Conservation (phyloP, 108 stramenopile genomes). For the Conticribra guillardii region DNA sequence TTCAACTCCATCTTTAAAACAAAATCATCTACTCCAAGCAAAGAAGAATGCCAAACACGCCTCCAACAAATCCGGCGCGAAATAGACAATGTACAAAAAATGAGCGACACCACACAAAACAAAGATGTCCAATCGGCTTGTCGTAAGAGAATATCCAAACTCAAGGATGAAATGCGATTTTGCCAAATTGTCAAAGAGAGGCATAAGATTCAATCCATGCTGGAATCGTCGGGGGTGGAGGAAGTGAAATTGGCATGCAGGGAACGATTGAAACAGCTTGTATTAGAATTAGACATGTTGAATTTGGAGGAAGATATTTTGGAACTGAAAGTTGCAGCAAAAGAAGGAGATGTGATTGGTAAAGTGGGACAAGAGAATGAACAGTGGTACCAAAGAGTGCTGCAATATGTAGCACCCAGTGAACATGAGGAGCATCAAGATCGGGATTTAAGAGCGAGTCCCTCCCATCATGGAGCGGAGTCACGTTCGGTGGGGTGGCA, state of each 20-base stretch:
- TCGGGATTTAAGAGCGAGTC: too few relatives aligned
- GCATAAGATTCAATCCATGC: slow-evolving; percentile 35
- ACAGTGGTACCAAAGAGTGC: slow-evolving; percentile 34
- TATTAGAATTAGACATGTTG: slow-evolving; percentile 28
- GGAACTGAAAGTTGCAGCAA: background rate
- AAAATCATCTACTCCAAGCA: slow-evolving; percentile 22
- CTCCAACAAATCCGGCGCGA: slow-evolving; percentile 31
- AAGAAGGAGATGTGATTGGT: background rate
- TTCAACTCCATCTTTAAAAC: slow-evolving; percentile 20
- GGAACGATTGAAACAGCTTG: slow-evolving; percentile 35
- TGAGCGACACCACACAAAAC: slow-evolving; percentile 24
- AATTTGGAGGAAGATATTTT: slow-evolving; percentile 12
- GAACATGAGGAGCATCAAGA: too few relatives aligned
- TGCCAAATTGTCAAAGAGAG: slow-evolving; percentile 45
- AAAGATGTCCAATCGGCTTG: slow-evolving; percentile 22
- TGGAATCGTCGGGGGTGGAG: slow-evolving; percentile 9
- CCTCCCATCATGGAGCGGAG: too few relatives aligned
- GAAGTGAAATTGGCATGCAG: slow-evolving; percentile 35
- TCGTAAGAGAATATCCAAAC: slow-evolving; percentile 17
- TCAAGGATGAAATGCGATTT: slow-evolving; percentile 36
- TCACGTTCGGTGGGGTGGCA: too few relatives aligned
- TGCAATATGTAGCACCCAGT: slow-evolving; percentile 39
- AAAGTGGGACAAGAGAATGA: background rate
- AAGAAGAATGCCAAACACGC: slow-evolving; percentile 34
- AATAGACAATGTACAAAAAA: slow-evolving; percentile 31